Base-by-base conservation (phyloP, 108 stramenopile species). In the Skeletonema costatum region DNA sequence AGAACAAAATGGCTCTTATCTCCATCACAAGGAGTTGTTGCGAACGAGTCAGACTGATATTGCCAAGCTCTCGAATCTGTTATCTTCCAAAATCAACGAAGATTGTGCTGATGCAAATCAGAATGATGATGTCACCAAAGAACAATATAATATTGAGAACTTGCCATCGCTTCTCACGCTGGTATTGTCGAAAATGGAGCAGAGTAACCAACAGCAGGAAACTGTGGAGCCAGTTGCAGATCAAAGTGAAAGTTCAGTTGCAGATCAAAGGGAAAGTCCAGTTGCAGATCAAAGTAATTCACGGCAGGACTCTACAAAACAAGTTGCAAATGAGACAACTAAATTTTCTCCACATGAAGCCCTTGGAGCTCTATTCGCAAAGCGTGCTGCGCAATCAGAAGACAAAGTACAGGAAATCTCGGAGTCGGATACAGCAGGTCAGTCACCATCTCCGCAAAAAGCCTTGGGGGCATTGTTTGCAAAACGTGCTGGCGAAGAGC, bases 151-250 rank as follows among this genome's bases (percentile, higher is more conserved):
- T 42, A 64, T 81, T 29, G 73, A 21, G 32, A 81, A 70, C 16
- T 69, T 81, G 30, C 64, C 73, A 16, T 70, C 74, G 39, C 80
- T 81, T 51, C 80, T 81, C 2, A 60, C 64, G 39, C 68, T 71
- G 42, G 80, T 81, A 11, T 41, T 81, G 36, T 25, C 62, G 11
- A 68, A 68, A 63, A 67, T 79, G 71, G 65, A 78, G 39, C 61
- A 71, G n/a, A 31, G 53, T 25, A 10, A 29, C 25, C 53, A 25
- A 56, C 25, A 25, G 25, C 53, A 56, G 9, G 10, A 5, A 25
- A 25, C 25, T 29, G 25, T 56, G 53, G 53, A 56, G 25, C 53
- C 53, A 56, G 53, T 11, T 25, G 9, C 25, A 56, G 53, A 29
- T 10, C 5, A 29, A 25, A 29, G 25, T n/a, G n/a, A n/a, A n/a